Evolutionary conservation across 108 stramenopile species (phyloP), one percentile per base, ranked within the genome.

Genomic region (Craspedostauros australis): DNA sequence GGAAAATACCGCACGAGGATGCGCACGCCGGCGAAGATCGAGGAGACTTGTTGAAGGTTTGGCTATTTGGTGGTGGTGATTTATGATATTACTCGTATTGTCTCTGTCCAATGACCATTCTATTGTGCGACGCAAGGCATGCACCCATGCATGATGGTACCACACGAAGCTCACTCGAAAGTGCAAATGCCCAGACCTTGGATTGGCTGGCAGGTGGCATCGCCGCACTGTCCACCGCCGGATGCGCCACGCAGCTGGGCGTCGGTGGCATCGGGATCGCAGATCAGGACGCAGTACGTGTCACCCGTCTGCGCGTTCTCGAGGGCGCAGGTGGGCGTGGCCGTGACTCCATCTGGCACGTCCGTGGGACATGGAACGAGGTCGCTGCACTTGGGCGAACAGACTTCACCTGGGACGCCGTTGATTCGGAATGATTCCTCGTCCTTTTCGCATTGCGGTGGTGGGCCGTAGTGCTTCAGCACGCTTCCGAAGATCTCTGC

Each of bases 211-310:
- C 50, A 61, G 14, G 39, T 28, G 29, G 60, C 60, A 29, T 45
- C 50, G 19, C 50, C 60, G 21, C 60, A 50, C n/a, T 41, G 33
- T 22, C 46, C 46, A 59, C 42, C 46, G 20, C 39, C 39, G 2
- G 18, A 16, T 19, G 39, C 18, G 3, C 39, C 39, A 44, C 29
- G 42, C 3, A 57, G 32, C 5, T 12, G 11, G 3, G 23, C 3
- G 21, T 43, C 42, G 16, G 28, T 16, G 9, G 15, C 22, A 32
- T 27, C 30, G 20, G 37, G n/a, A n/a, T 46, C 19, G 38, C 57
- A 59, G 38, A 59, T 59, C 45, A 59, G 42, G 34, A 46, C 57
- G 30, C 57, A 59, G 25, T 59, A 59, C 46, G 46, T 59, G 12
- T 59, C 57, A 32, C 57, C 57, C n/a, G 57, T 46, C 37, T 45